Percentiles rank a stretch among this genome's conserved stretches.
Evolutionary conservation across 352 stramenopile genomes (phyloP).

Genomic region (Pythium volutum): DNA sequence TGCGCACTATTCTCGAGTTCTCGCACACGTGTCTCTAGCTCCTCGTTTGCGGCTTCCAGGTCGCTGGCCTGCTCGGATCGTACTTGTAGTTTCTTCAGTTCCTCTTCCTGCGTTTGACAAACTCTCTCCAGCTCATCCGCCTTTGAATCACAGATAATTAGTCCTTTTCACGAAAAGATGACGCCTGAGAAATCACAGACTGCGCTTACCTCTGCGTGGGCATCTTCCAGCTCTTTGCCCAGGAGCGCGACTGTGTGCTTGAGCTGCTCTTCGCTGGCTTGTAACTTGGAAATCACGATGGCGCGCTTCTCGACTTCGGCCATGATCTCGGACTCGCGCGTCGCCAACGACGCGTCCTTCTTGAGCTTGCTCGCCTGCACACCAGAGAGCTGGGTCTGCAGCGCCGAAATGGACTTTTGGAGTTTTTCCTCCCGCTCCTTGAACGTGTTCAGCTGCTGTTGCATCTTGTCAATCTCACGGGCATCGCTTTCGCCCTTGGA

Average conservation of each 20-base stretch:
- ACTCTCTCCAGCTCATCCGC: constrained; percentile 39
- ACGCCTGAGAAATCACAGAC: not conserved
- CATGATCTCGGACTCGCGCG: constrained; percentile 31
- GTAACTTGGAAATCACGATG: constrained; percentile 23
- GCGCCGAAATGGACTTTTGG: constrained; percentile 20
- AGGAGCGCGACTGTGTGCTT: constrained; percentile 43
- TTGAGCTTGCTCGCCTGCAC: constrained; percentile 24
- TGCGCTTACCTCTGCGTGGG: constrained; percentile 42
- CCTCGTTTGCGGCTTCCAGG: constrained; percentile 30
- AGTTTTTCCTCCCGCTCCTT: constrained; percentile 19
- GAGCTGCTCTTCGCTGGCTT: constrained; percentile 30
- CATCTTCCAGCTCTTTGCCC: constrained; percentile 44
- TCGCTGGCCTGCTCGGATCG: constrained; percentile 29
- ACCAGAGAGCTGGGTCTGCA: constrained; percentile 26
- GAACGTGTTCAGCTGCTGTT: constrained; percentile 1
- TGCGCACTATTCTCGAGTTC: constrained; percentile 38
- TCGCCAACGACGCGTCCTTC: constrained; percentile 25
- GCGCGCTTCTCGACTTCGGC: constrained; percentile 29
- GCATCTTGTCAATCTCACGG: constrained; percentile 7
- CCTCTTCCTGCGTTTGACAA: constrained; percentile 34
- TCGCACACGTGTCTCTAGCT: constrained; percentile 37
- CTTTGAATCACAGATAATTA: constrained; percentile 16
- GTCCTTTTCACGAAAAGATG: not conserved
- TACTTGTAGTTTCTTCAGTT: constrained; percentile 31
- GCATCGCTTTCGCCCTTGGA: constrained; percentile 13